Conservation (phyloP, 495 filamentous ascomycete genomes). For the Hyaloscypha bicolor region DNA sequence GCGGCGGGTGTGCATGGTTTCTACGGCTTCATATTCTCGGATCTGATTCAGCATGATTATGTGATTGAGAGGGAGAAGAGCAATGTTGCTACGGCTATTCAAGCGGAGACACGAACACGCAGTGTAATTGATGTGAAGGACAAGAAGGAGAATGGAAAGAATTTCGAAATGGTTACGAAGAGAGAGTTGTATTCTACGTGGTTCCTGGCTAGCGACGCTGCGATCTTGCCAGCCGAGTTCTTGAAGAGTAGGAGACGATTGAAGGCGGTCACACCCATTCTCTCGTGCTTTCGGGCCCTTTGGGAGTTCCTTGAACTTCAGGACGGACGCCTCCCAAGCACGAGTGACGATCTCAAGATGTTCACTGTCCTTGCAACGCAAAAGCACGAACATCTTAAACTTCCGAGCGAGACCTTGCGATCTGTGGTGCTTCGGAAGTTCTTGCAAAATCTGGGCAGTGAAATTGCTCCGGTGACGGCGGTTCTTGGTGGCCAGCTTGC, state of each 20-base stretch:
- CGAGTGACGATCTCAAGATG: conserved; percentile 57
- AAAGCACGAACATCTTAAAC: conserved; percentile 71
- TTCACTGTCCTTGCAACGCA: conserved; percentile 80
- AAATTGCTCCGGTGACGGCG: conserved; percentile 85
- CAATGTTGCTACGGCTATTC: conserved; percentile 66
- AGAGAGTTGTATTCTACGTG: conserved; percentile 85
- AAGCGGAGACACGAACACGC: conserved; percentile 75
- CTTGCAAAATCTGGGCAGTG: conserved; percentile 76
- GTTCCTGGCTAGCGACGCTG: conserved; percentile 71
- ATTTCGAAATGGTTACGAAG: conserved; percentile 90
- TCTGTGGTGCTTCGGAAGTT: conserved; percentile 82
- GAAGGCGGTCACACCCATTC: conserved; percentile 74
- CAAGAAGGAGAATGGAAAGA: conserved; percentile 71
- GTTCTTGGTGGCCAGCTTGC: conserved; percentile 88
- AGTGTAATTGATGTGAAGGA: conserved; percentile 69
- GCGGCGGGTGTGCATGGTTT: conserved; percentile 85
- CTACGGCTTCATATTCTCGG: conserved; percentile 93
- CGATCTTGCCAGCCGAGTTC: conserved; percentile 71
- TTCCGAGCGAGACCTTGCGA: conserved; percentile 74
- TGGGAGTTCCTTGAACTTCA: conserved; percentile 72
- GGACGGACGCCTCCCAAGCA: conserved; percentile 55
- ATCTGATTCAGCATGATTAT: conserved; percentile 85
- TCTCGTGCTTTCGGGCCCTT: conserved; percentile 79
- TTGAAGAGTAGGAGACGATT: conserved; percentile 65
- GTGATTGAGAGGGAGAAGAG: conserved; percentile 82